Conservation (phyloP, 78 protist species). For the Dictyostelium firmibasis region DNA sequence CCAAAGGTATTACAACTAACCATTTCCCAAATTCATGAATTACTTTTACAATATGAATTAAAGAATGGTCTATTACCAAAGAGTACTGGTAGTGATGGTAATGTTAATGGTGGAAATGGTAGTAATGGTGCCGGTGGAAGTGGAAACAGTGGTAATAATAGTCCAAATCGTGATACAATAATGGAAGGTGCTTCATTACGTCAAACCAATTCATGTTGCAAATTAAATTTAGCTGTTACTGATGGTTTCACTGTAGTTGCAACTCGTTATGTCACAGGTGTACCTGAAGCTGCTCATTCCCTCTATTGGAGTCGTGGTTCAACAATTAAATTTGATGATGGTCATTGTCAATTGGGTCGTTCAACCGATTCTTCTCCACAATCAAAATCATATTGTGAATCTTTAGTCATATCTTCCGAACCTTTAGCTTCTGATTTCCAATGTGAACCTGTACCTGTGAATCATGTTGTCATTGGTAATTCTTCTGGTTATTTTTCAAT, state of each 20-base stretch:
- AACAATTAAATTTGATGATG: conserved; percentile 37
- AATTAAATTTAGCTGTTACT: conserved; percentile 24
- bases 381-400: background rate
- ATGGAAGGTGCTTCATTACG: conserved; percentile 32
- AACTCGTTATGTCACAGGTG: conserved; percentile 45
- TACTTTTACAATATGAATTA: conserved; percentile 26
- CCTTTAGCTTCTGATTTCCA: conserved; percentile 59
- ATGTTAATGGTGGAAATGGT: background rate
- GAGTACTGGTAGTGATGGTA: background rate
- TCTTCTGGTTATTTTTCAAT: conserved; percentile 17
- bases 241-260: conserved; percentile 54
- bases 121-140: background rate
- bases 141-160: background rate
- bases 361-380: background rate
- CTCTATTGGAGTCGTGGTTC: conserved; percentile 63
- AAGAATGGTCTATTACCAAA: background rate
- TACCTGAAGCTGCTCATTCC: conserved; percentile 7
- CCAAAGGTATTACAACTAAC: conserved; percentile 40
- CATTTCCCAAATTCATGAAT: conserved; percentile 28
- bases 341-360: conserved; percentile 26
- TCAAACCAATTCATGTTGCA: conserved; percentile 2
- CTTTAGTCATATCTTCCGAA: conserved; percentile 48
- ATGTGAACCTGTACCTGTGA: conserved; percentile 64
- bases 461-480: conserved; percentile 57
- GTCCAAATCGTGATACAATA: background rate